Percentiles rank a stretch among this genome's conserved stretches.
These are phyloP conservation scores for Aspergillus campestris DNA, from an alignment of 495 filamentous ascomycete genomes.

Conservation along the genomic window DNA sequence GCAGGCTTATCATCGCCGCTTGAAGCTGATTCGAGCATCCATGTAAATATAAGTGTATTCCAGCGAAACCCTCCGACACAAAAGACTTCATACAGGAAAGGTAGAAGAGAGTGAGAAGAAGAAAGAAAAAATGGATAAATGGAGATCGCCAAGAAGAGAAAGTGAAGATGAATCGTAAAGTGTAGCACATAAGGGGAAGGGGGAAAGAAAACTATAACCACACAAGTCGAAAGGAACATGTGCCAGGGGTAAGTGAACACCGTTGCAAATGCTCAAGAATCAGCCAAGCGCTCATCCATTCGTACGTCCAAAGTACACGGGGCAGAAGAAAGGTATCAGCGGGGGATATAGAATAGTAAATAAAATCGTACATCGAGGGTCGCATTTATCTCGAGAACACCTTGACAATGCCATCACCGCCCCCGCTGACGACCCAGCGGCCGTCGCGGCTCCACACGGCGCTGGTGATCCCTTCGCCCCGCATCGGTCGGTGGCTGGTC, in stretches of 20 bases:
- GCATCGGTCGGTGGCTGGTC: constrained; percentile 81
- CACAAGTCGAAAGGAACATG: constrained; percentile 30
- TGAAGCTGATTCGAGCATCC: no score
- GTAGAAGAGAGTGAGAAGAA: constrained; percentile 3
- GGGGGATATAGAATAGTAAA: constrained; percentile 11
- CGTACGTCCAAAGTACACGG: constrained; percentile 31
- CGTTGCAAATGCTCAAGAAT: constrained; percentile 39
- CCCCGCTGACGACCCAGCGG: constrained; percentile 85
- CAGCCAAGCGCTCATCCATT: constrained; percentile 37
- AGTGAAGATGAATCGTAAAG: no score
- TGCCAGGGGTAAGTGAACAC: constrained; percentile 30
- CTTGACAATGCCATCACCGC: constrained; percentile 95
- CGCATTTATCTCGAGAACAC: constrained; percentile 64
- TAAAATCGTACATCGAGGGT: constrained; percentile 31
- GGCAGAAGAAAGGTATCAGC: constrained; percentile 19
- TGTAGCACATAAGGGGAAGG: constrained; percentile 8
- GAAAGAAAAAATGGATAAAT: constrained; percentile 12
- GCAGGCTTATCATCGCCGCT: no score
- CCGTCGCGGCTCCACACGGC: constrained; percentile 95
- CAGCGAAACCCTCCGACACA: neutral
- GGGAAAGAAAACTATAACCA: constrained; percentile 19
- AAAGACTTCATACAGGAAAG: neutral
- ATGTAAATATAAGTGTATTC: no score
- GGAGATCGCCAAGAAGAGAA: no score
- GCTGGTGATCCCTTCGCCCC: constrained; percentile 85